Conservation (phyloP, 192 early-diverging fungal genomes). For the Backusella mclennaniae region DNA sequence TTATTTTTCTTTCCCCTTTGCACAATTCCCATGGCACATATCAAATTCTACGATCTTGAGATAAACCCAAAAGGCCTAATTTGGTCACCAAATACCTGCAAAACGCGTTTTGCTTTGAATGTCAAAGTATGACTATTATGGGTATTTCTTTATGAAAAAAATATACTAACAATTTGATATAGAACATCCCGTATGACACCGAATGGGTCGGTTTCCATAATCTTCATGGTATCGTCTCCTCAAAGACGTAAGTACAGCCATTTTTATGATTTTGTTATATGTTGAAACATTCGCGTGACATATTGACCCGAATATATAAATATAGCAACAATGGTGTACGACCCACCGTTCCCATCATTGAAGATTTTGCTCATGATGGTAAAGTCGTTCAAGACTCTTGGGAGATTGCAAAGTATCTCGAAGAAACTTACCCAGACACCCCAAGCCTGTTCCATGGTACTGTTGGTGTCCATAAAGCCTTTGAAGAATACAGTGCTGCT, state of each 20-base stretch:
- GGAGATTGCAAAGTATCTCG: constrained; percentile 59
- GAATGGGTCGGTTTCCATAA: neutral
- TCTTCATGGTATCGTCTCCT: neutral
- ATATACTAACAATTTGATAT: neutral
- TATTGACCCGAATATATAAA: neutral
- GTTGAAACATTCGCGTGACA: neutral
- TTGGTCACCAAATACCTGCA: constrained; percentile 1
- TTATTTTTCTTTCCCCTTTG: neutral
- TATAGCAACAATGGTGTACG: constrained; percentile 2
- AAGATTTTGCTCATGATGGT: constrained; percentile 25
- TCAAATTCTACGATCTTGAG: neutral
- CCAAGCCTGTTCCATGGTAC: constrained; percentile 41
- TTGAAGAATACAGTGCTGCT: constrained; percentile 34
- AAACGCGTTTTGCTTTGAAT: neutral
- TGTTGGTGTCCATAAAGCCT: constrained; percentile 40
- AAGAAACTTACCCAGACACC: constrained; percentile 51
- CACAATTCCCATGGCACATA: neutral
- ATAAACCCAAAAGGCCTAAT: neutral
- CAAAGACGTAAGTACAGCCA: neutral
- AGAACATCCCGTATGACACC: neutral
- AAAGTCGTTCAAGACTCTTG: constrained; percentile 48
- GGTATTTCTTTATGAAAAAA: neutral
- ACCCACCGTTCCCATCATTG: constrained; percentile 44
- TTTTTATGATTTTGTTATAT: neutral
- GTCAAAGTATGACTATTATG: neutral